Evolutionary conservation across 768 basidiomycete species (phyloP), one percentile per base, ranked within the genome.

Genomic region (Symmetrospora coprosmae): DNA sequence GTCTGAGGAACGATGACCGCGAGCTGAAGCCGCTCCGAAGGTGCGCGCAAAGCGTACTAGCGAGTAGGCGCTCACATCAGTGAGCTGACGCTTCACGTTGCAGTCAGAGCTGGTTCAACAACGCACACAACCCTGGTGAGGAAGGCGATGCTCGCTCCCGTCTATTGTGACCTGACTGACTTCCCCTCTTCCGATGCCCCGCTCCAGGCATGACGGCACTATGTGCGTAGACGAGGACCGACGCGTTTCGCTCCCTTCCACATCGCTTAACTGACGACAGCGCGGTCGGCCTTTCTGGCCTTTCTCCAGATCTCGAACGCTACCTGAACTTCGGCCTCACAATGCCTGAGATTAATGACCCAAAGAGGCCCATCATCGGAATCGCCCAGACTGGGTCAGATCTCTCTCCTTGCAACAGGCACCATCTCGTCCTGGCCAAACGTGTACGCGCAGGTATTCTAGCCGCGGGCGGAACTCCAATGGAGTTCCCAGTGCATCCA

Each of bases 401-500:
- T 59, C 64, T 72, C 16, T 64, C 71, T 14, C 71, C 70, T 9
- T 72, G 71, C 61, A 72, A 72, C 58, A 55, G 61, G 8, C 68
- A 71, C 50, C 71, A 72, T 41, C 59, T 71, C 51, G 60, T 66
- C 21, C 69, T 72, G 0, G 71, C 69, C 47, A 72, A 72, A 60
- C 56, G 71, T 17, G 71, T 72, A 1, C 51, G 71, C 23, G 71
- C 71, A 27, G 71, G 71, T 19, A 72, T 72, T 61, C 64, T 71
- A 35, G 69, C 71, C 17, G 68, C 68, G 4, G 71, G 71, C n/a
- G 71, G 70, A 11, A 72, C 71, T 25, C 71, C 71, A 0, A 64
- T 72, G 34, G 71, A 72, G 47, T 72, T 72, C 66, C 71, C 71
- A 19, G 71, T 70, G 67, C 71, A 72, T 59, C 71, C 71, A 1